phyloP scores from a whole-genome alignment of 163 green algal species.

The Chlorella variabilis region DNA sequence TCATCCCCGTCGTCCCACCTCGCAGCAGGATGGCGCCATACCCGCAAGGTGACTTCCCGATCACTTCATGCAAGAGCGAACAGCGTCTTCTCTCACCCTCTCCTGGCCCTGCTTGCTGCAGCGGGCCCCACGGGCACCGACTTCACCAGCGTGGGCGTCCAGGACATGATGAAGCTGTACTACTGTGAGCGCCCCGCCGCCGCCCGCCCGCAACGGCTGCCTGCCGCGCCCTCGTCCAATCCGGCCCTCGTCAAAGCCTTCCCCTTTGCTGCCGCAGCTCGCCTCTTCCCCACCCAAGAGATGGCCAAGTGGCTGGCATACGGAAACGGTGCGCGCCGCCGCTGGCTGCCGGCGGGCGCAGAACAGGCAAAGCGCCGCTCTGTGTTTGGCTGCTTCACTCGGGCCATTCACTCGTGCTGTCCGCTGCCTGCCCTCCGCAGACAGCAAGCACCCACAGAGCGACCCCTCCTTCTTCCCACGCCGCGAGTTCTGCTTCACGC shows the following conservation, averaged over 20 bases:
- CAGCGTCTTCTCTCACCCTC: too few relatives aligned
- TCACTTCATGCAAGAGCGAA: too few relatives aligned
- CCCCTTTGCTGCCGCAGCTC: slow-evolving; percentile 54
- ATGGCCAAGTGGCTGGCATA: slow-evolving; percentile 93
- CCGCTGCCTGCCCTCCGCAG: slow-evolving; percentile 5
- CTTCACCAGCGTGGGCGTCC: slow-evolving; percentile 48
- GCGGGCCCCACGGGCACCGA: slow-evolving; percentile 20
- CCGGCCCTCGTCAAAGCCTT: too few relatives aligned
- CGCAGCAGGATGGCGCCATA: too few relatives aligned
- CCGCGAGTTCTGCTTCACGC: slow-evolving; percentile 98
- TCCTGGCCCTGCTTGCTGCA: background rate
- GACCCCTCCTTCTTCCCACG: slow-evolving; percentile 82
- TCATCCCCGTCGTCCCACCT: too few relatives aligned
- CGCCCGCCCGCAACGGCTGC: too few relatives aligned
- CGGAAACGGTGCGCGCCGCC: slow-evolving; percentile 78
- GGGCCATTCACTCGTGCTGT: background rate
- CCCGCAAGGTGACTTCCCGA: too few relatives aligned
- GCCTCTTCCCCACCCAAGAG: slow-evolving; percentile 81
- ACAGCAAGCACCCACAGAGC: slow-evolving; percentile 72
- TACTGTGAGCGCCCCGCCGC: slow-evolving; percentile 62
- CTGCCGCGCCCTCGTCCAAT: too few relatives aligned
- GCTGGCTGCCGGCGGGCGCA: background rate
- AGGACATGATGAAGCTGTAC: slow-evolving; percentile 77
- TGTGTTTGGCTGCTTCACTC: too few relatives aligned
- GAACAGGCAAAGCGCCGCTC: too few relatives aligned